These are phyloP conservation scores for Fraxinus excelsior DNA, from an alignment of 257 asterid species.

Conservation along the genomic window DNA sequence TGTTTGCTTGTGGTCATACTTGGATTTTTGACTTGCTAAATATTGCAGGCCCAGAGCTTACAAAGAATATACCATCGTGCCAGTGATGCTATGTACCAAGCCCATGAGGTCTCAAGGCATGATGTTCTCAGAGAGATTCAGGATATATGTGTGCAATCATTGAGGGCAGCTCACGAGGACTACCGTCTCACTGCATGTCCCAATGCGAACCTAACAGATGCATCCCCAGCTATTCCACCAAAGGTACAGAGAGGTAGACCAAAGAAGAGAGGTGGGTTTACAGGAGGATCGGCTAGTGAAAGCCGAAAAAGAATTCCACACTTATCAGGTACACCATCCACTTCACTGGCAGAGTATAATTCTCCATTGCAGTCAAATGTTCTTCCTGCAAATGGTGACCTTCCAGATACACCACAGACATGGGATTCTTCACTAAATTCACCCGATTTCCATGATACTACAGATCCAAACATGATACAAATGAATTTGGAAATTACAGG, in stretches of 20 bases:
- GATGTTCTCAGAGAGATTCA: conserved; percentile 68
- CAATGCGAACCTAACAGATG: conserved; percentile 37
- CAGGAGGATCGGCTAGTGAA: conserved; percentile 37
- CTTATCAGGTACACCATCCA: conserved; percentile 34
- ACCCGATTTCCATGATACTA: conserved; percentile 39
- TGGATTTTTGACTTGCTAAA: conserved; percentile 12
- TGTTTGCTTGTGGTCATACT: conserved; percentile 13
- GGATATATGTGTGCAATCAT: conserved; percentile 61
- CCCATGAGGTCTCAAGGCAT: conserved; percentile 45
- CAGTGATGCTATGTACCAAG: conserved; percentile 63
- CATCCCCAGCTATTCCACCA: conserved; percentile 41
- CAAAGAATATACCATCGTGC: conserved; percentile 67
- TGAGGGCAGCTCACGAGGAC: conserved; percentile 66
- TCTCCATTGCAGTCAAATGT: conserved; percentile 39
- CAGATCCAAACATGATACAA: conserved; percentile 43
- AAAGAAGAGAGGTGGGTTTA: conserved; percentile 60
- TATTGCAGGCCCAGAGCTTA: conserved; percentile 70
- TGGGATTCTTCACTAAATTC: conserved; percentile 55
- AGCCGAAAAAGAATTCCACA: conserved; percentile 45
- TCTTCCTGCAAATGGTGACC: conserved; percentile 29
- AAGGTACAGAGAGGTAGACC: conserved; percentile 70
- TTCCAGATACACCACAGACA: conserved; percentile 49
- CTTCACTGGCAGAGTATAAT: conserved; percentile 35
- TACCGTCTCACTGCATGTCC: conserved; percentile 51
- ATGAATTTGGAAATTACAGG: conserved; percentile 51